phyloP scores from a whole-genome alignment of 257 asterid species.

The Apocynum venetum region DNA sequence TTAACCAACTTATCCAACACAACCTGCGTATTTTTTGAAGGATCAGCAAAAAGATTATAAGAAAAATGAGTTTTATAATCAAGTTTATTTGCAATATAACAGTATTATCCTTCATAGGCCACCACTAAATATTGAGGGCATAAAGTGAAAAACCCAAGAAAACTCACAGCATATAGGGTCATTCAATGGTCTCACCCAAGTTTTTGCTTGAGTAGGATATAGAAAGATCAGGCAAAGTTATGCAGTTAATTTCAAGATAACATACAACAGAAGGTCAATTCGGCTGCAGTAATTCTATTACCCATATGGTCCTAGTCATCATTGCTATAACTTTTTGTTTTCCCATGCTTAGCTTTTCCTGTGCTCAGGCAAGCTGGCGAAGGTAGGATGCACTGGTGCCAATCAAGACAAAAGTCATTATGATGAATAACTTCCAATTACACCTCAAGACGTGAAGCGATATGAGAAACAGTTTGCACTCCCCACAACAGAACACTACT shows the following conservation, averaged over 20 bases:
- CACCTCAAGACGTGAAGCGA: not conserved
- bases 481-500: not conserved
- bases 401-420: not conserved
- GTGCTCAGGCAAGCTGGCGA: not conserved
- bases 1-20: conserved; percentile 88
- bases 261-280: not conserved
- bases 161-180: not conserved
- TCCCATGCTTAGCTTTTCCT: not conserved
- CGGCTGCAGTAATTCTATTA: not conserved
- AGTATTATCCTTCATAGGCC: not conserved
- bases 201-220: not conserved
- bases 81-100: not conserved
- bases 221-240: not conserved
- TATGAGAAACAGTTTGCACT: not conserved
- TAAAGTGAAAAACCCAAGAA: not conserved
- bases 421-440: not conserved
- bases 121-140: not conserved
- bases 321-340: not conserved
- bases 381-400: not conserved
- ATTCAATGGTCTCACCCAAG: not conserved
- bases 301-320: not conserved
- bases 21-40: conserved; percentile 51
- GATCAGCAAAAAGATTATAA: conserved; percentile 25
- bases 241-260: not conserved
- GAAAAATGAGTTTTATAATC: not conserved